Evolutionary conservation across 2,329 filamentous ascomycete species (phyloP).

Genomic region (Aspergillus persii): DNA sequence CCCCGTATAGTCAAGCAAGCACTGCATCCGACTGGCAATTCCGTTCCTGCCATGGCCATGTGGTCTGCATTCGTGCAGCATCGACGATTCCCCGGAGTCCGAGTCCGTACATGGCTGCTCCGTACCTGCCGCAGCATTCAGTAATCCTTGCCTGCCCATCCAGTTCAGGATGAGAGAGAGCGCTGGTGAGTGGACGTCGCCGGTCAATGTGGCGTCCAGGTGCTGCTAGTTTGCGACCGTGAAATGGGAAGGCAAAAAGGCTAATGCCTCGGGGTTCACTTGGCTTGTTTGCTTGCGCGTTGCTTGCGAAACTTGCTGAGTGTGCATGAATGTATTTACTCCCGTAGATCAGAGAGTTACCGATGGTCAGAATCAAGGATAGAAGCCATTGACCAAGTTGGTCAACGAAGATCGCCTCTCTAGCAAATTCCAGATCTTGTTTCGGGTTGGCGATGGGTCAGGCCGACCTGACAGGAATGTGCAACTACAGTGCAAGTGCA

Average conservation of each 20-base stretch:
- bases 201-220: neutral
- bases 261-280: neutral
- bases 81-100: neutral
- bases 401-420: neutral
- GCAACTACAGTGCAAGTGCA: too few species aligned
- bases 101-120: neutral
- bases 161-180: neutral
- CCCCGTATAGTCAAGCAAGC: too few species aligned
- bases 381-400: neutral
- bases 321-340: neutral
- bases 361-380: neutral
- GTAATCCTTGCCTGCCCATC: neutral
- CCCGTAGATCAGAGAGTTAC: neutral
- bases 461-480: neutral
- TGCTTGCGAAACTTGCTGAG: neutral
- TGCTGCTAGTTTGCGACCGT: neutral
- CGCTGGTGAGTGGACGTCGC: neutral
- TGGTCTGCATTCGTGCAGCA: neutral
- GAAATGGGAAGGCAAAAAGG: too few species aligned
- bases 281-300: neutral
- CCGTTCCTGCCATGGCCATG: neutral
- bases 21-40: neutral
- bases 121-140: neutral
- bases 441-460: neutral
- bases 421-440: neutral